phyloP scores from a whole-genome alignment of 148 eudicot genomes.

The Dianthus caryophyllus region DNA sequence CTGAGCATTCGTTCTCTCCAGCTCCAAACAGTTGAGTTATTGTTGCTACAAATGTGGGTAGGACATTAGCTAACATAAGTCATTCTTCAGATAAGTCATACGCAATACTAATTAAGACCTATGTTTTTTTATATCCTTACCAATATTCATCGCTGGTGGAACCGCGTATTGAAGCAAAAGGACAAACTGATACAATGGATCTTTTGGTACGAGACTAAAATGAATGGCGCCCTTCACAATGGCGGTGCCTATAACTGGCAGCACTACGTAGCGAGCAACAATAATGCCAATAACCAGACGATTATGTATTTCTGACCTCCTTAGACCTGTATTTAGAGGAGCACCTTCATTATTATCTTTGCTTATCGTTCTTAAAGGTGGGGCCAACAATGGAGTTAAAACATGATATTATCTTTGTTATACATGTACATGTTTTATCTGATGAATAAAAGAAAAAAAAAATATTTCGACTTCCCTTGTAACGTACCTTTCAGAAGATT shows the following conservation, averaged over 20 bases:
- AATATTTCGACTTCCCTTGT: no score
- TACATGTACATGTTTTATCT: no score
- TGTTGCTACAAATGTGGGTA: constrained; percentile 22
- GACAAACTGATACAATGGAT: constrained; percentile 69
- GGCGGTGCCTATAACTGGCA: constrained; percentile 54
- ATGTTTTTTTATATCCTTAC: no score
- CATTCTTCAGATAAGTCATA: no score
- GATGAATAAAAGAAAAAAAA: no score
- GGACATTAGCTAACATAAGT: background rate
- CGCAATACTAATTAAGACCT: no score
- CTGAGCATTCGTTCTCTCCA: constrained; percentile 36
- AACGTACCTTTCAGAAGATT: constrained; percentile 66
- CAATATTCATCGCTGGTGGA: constrained; percentile 89
- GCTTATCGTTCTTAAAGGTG: background rate
- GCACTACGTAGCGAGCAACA: constrained; percentile 45
- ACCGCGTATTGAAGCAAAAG: constrained; percentile 76
- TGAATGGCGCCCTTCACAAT: constrained; percentile 46
- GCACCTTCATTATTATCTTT: background rate
- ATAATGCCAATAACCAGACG: constrained; percentile 44
- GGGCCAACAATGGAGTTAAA: no score
- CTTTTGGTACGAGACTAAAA: constrained; percentile 38
- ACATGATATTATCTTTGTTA: no score
- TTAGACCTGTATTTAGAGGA: constrained; percentile 37
- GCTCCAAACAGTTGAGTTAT: constrained; percentile 37
- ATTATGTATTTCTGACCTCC: constrained; percentile 42